Percentiles rank a stretch among this genome's conserved stretches.
Conservation (phyloP, 2,329 filamentous ascomycete species). For the Alternaria gansuensis region DNA sequence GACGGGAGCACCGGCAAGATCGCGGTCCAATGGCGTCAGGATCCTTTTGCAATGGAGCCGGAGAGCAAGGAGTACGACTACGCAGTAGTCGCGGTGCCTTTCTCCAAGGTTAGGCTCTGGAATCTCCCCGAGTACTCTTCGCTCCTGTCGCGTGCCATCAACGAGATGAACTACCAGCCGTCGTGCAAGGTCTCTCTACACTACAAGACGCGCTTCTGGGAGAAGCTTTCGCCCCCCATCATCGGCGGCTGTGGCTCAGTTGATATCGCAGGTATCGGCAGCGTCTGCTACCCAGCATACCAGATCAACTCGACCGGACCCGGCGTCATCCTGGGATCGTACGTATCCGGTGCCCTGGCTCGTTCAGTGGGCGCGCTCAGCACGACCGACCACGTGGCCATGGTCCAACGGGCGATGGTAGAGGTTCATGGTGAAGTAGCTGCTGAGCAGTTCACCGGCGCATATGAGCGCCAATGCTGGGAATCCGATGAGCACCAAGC, state of each 20-base stretch:
- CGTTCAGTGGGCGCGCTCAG: conserved; percentile 59
- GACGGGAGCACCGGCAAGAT: conserved; percentile 63
- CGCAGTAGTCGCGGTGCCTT: conserved; percentile 70
- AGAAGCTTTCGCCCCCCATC: conserved; percentile 64
- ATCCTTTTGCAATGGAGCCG: conserved; percentile 54
- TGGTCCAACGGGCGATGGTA: conserved; percentile 71
- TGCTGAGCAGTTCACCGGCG: conserved; percentile 69
- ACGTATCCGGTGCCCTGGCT: conserved; percentile 60
- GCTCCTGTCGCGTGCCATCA: conserved; percentile 60
- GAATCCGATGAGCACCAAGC: conserved; percentile 67
- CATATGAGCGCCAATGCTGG: conserved; percentile 73
- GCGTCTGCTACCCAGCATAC: conserved; percentile 73
- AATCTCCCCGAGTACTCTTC: conserved; percentile 64
- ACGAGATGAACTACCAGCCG: conserved; percentile 60
- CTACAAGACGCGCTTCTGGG: conserved; percentile 71
- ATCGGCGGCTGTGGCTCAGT: conserved; percentile 69
- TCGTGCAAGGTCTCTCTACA: conserved; percentile 70
- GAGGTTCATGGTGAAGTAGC: conserved; percentile 72
- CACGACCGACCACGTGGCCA: conserved; percentile 69
- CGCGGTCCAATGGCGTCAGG: conserved; percentile 65
- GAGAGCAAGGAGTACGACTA: conserved; percentile 69
- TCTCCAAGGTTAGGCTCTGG: conserved; percentile 71
- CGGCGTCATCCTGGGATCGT: conserved; percentile 69
- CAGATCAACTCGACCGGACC: conserved; percentile 70
- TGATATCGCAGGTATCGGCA: conserved; percentile 69